Evolutionary conservation across 176 grass and related monocot genomes (phyloP).

Genomic region (Triticum turgidum): DNA sequence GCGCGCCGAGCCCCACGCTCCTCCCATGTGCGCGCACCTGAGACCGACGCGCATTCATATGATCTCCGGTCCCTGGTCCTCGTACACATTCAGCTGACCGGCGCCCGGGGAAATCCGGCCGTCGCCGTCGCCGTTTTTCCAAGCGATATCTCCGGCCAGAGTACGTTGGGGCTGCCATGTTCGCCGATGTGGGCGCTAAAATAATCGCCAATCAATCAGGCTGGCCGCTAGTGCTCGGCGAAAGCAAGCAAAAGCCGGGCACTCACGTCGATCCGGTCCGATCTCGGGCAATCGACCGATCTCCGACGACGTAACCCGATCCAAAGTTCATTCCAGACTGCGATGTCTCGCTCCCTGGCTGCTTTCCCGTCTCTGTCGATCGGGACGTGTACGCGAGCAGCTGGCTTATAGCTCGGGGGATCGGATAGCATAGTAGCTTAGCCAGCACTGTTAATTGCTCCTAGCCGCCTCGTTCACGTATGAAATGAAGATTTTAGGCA

Average conservation of each 20-base stretch:
- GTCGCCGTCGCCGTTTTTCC: not conserved
- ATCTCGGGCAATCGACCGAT: not conserved
- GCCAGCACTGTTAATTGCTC: too few relatives aligned
- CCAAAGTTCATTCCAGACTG: not conserved
- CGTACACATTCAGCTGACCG: not conserved
- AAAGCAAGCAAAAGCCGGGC: slow-evolving; percentile 9
- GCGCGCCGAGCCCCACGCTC: not conserved
- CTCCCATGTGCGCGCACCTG: not conserved
- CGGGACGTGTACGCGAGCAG: not conserved
- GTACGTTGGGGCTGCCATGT: not conserved
- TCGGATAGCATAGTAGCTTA: too few relatives aligned
- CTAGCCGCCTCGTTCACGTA: too few relatives aligned
- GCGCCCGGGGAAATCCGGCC: not conserved
- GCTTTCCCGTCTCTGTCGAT: not conserved
- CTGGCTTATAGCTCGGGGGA: not conserved
- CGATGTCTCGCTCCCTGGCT: not conserved
- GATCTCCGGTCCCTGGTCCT: not conserved
- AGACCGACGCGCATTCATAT: not conserved
- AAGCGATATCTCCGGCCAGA: not conserved
- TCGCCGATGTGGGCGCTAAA: slow-evolving; percentile 22
- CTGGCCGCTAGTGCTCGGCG: slow-evolving; percentile 18
- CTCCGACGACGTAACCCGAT: not conserved
- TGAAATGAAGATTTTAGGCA: too few relatives aligned
- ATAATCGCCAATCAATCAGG: slow-evolving; percentile 52
- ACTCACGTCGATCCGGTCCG: not conserved